A percentile compares a stretch with the other conserved stretches of the same genome.
Evolutionary conservation across 345 rosid species (phyloP).

Genomic region (Brassica carinata): DNA sequence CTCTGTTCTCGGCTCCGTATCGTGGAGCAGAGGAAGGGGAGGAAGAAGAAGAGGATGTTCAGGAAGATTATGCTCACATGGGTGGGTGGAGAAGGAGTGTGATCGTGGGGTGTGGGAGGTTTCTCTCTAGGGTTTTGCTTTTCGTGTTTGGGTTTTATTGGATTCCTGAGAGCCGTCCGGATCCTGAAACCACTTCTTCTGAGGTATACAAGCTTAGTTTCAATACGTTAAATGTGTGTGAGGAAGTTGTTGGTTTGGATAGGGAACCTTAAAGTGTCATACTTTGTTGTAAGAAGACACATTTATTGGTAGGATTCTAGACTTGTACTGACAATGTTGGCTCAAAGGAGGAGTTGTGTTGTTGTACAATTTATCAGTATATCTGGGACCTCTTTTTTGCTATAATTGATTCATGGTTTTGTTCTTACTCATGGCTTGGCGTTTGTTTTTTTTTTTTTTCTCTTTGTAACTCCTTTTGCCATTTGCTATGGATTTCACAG

Average conservation of each 20-base stretch:
- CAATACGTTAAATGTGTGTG: background rate
- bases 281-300: slow-evolving; percentile 17
- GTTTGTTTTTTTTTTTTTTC: slow-evolving; percentile 30
- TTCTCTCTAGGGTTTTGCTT: slow-evolving; percentile 71
- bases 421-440: background rate
- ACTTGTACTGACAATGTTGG: background rate
- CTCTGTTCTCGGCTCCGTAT: slow-evolving; percentile 72
- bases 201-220: slow-evolving; percentile 24
- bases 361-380: slow-evolving; percentile 28
- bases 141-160: slow-evolving; percentile 92
- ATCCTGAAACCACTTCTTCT: slow-evolving; percentile 18
- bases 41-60: slow-evolving; percentile 48
- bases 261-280: slow-evolving; percentile 25
- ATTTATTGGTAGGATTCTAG: background rate
- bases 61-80: slow-evolving; percentile 95
- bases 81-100: slow-evolving; percentile 87
- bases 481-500: slow-evolving; percentile 43
- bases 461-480: too few relatives aligned
- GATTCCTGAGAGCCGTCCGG: slow-evolving; percentile 57
- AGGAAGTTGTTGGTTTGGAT: background rate
- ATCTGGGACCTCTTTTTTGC: slow-evolving; percentile 35
- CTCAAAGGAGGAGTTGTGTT: background rate
- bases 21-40: slow-evolving; percentile 70
- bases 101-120: slow-evolving; percentile 65
- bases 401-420: slow-evolving; percentile 20